phyloP scores from a whole-genome alignment of 2,329 filamentous ascomycete species.

The Neopestalotiopsis rosae region DNA sequence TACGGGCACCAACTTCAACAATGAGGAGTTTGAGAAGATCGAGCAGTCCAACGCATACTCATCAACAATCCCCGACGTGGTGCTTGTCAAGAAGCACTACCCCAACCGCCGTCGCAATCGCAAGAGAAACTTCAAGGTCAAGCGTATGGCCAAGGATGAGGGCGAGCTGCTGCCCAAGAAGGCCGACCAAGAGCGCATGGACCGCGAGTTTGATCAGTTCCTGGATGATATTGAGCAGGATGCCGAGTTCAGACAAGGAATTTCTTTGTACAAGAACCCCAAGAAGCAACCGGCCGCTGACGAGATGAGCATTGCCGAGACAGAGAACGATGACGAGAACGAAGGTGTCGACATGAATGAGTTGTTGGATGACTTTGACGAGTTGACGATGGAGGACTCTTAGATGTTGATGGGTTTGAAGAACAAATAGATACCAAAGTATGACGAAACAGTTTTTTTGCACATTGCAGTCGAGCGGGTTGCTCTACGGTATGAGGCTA shows the following conservation, averaged over 20 bases:
- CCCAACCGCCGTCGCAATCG: constrained; percentile 79
- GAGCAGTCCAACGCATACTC: constrained; percentile 79
- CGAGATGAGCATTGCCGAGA: constrained; percentile 72
- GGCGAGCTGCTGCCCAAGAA: constrained; percentile 86
- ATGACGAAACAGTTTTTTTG: neutral
- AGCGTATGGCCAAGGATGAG: constrained; percentile 90
- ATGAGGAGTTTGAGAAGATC: constrained; percentile 54
- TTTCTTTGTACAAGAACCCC: constrained; percentile 83
- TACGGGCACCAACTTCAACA: constrained; percentile 60
- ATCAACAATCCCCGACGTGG: constrained; percentile 84
- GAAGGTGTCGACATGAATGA: constrained; percentile 80
- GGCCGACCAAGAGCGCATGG: constrained; percentile 84
- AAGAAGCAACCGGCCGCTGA: constrained; percentile 59
- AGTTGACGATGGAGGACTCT: constrained; percentile 74
- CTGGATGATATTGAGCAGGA: constrained; percentile 96
- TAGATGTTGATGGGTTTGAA: constrained; percentile 19
- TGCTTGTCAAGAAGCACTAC: constrained; percentile 98
- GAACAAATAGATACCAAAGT: neutral
- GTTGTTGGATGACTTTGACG: constrained; percentile 90
- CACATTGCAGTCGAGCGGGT: neutral
- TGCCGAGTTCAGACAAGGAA: constrained; percentile 79
- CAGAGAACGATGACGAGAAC: constrained; percentile 65
- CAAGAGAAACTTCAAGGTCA: constrained; percentile 90
- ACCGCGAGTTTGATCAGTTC: constrained; percentile 97
- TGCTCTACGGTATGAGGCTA: neutral